Evolutionary conservation across 768 basidiomycete species (phyloP).

Genomic region (Mrakia blollopis): DNA sequence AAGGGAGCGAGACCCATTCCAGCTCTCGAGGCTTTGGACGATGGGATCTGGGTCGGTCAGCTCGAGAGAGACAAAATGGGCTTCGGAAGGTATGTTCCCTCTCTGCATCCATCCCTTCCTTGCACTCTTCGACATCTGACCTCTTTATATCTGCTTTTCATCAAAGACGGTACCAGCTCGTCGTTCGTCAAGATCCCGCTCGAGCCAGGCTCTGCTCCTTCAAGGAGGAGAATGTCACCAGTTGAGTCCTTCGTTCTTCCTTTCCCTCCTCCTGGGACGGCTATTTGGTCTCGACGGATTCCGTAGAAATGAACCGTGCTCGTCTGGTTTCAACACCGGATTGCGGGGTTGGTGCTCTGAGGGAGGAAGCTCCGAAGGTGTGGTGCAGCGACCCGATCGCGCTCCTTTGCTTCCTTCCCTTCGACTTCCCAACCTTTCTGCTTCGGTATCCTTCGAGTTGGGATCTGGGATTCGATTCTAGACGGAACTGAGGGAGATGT

Average conservation of each 20-base stretch:
- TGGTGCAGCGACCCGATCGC: too few relatives aligned
- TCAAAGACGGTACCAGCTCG: conserved; percentile 32
- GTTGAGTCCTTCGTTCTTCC: conserved; percentile 36
- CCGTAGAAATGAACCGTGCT: not conserved
- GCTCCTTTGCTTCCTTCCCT: too few relatives aligned
- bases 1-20: not conserved
- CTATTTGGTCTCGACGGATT: not conserved
- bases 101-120: not conserved
- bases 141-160: not conserved
- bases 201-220: conserved; percentile 44
- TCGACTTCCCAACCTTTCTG: too few relatives aligned
- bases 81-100: not conserved
- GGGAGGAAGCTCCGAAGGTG: not conserved
- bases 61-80: conserved; percentile 17
- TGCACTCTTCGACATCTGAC: not conserved
- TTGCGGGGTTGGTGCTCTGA: too few relatives aligned
- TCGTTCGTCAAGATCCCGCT: conserved; percentile 43
- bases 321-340: too few relatives aligned
- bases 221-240: conserved; percentile 47
- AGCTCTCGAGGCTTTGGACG: not conserved
- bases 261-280: not conserved
- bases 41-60: conserved; percentile 4
- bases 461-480: not conserved
- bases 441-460: not conserved
- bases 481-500: too few relatives aligned